phyloP scores from a whole-genome alignment of 495 filamentous ascomycete genomes.

The Podospora didyma region DNA sequence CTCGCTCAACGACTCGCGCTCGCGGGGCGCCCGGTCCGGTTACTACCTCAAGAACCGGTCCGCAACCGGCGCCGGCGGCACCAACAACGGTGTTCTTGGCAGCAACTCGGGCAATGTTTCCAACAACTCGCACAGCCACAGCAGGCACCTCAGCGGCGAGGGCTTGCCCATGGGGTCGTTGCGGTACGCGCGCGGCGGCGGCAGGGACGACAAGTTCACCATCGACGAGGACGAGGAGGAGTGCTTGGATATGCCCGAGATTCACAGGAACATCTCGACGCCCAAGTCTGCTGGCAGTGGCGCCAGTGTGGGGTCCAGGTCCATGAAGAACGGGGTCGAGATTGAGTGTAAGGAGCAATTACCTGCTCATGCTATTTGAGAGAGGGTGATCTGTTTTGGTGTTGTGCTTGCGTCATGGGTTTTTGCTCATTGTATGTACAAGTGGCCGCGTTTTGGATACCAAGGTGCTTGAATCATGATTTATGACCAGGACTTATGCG shows the following conservation, averaged over 20 bases:
- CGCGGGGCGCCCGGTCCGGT: conserved; percentile 4
- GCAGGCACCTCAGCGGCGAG: background rate
- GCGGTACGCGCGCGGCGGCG: background rate
- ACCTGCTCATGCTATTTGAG: conserved; percentile 3
- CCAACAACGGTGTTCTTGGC: too few species aligned
- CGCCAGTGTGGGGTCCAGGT: background rate
- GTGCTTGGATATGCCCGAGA: conserved; percentile 18
- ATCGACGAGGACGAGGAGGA: conserved; percentile 16
- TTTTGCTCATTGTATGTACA: background rate
- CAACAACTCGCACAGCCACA: background rate
- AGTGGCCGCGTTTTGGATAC: too few species aligned
- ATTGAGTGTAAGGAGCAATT: background rate
- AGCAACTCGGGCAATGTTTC: background rate
- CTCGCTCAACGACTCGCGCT: conserved; percentile 13
- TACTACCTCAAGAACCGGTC: conserved; percentile 9
- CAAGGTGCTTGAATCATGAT: too few species aligned
- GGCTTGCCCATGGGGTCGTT: background rate
- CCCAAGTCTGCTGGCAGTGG: conserved; percentile 8
- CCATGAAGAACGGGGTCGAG: background rate
- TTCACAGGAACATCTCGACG: conserved; percentile 12
- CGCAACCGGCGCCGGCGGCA: background rate
- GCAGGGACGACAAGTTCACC: conserved; percentile 6
- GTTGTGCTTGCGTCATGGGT: background rate
- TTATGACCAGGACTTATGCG: too few species aligned
- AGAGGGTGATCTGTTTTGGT: background rate